Evolutionary conservation across 495 filamentous ascomycete species (phyloP).

Genomic region (Immersiella caudata): DNA sequence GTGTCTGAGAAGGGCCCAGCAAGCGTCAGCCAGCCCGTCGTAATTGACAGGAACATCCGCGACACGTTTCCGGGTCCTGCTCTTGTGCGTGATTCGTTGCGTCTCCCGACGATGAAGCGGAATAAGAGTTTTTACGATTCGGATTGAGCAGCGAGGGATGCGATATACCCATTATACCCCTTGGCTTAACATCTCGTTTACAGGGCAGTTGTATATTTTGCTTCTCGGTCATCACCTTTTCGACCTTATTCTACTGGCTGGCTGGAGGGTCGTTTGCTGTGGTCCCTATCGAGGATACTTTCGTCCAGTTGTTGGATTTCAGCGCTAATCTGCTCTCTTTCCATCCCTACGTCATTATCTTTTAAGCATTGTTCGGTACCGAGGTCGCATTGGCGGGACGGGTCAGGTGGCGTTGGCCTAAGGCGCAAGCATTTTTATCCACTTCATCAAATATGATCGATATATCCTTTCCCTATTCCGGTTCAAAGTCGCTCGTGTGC

Average conservation of each 20-base stretch:
- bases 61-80: neutral
- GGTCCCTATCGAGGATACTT: neutral
- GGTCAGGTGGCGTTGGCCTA: neutral
- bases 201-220: constrained; percentile 10
- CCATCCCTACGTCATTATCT: neutral
- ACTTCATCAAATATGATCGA: neutral
- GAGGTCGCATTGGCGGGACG: neutral
- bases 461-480: no score
- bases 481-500: neutral
- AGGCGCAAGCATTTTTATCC: neutral
- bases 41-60: neutral
- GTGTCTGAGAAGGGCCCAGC: constrained; percentile 32
- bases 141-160: neutral
- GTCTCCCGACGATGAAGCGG: constrained; percentile 15
- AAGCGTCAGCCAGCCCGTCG: neutral
- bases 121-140: constrained; percentile 16
- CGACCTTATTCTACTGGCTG: neutral
- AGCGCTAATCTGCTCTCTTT: neutral
- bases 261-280: neutral
- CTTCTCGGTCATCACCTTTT: neutral
- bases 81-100: constrained; percentile 17
- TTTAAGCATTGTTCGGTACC: neutral
- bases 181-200: neutral
- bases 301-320: neutral
- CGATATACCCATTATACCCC: neutral